phyloP scores from a whole-genome alignment of 208 protist genomes.

The Wallacemonas sp. region DNA sequence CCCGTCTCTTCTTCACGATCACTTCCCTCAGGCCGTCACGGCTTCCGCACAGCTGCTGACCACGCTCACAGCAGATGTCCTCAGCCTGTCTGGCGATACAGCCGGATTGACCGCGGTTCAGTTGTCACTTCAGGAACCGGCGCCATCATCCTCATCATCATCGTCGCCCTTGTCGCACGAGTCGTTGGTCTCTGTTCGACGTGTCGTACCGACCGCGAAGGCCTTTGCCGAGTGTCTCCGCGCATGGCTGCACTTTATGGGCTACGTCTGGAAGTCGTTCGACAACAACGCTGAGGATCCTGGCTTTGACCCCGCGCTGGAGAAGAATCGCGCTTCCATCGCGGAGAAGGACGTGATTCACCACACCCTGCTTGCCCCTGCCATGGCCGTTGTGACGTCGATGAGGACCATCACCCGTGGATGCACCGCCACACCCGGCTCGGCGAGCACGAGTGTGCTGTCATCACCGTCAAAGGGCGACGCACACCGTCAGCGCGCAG shows the following conservation, averaged over 20 bases:
- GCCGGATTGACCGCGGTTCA: no score
- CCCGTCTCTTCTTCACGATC: slow-evolving; percentile 48
- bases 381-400: slow-evolving; percentile 26
- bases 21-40: slow-evolving; percentile 48
- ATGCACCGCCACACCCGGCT: not conserved
- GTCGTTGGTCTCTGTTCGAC: not conserved
- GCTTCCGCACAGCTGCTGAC: slow-evolving; percentile 39
- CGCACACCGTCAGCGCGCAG: no score
- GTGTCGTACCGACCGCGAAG: not conserved
- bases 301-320: slow-evolving; percentile 28
- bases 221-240: slow-evolving; percentile 69
- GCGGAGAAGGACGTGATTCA: slow-evolving; percentile 50
- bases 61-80: slow-evolving; percentile 24
- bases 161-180: not conserved
- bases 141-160: not conserved
- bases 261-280: slow-evolving; percentile 81
- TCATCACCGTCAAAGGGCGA: slow-evolving; percentile 1
- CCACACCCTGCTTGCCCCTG: slow-evolving; percentile 42
- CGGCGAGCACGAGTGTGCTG: not conserved
- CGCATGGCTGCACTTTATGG: slow-evolving; percentile 83
- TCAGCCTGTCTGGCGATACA: not conserved
- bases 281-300: slow-evolving; percentile 77
- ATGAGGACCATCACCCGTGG: not conserved
- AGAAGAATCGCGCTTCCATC: slow-evolving; percentile 44
- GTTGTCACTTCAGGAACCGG: no score